These are phyloP conservation scores for Phytophthora macrochlamydospora DNA, from an alignment of 352 stramenopile species.

Conservation along the genomic window DNA sequence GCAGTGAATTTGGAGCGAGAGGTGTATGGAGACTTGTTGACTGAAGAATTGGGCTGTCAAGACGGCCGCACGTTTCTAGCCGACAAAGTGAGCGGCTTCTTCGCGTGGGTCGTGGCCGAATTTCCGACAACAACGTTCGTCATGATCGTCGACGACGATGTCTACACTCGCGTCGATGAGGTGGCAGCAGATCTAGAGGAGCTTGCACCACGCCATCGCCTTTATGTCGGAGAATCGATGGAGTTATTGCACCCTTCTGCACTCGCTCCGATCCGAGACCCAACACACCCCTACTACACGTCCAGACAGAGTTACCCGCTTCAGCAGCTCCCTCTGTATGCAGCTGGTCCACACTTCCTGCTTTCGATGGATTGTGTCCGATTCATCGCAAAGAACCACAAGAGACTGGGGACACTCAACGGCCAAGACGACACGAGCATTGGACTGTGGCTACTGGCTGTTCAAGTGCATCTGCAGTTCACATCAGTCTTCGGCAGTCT, in stretches of 20 bases:
- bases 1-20: conserved; percentile 33
- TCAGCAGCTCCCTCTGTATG: conserved; percentile 33
- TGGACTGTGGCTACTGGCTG: conserved; percentile 46
- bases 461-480: conserved; percentile 43
- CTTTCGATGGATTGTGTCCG: conserved; percentile 41
- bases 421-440: conserved; percentile 55
- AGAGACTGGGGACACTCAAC: conserved; percentile 25
- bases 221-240: conserved; percentile 3
- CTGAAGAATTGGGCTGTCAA: conserved; percentile 44
- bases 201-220: neutral
- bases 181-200: neutral
- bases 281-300: conserved; percentile 31
- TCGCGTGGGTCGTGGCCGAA: conserved; percentile 10
- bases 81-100: conserved; percentile 60
- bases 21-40: conserved; percentile 46
- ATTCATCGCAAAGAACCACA: conserved; percentile 36
- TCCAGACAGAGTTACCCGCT: conserved; percentile 25
- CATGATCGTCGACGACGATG: conserved; percentile 51
- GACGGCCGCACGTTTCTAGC: conserved; percentile 49
- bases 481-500: conserved; percentile 1
- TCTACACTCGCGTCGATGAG: conserved; percentile 6
- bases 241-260: conserved; percentile 2
- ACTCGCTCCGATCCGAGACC: conserved; percentile 23
- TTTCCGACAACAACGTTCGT: conserved; percentile 22
- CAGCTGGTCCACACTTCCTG: conserved; percentile 43